Evolutionary conservation across 2,329 filamentous ascomycete species (phyloP), one percentile per base, ranked within the genome.

Genomic region (Hypoxylon sp.): DNA sequence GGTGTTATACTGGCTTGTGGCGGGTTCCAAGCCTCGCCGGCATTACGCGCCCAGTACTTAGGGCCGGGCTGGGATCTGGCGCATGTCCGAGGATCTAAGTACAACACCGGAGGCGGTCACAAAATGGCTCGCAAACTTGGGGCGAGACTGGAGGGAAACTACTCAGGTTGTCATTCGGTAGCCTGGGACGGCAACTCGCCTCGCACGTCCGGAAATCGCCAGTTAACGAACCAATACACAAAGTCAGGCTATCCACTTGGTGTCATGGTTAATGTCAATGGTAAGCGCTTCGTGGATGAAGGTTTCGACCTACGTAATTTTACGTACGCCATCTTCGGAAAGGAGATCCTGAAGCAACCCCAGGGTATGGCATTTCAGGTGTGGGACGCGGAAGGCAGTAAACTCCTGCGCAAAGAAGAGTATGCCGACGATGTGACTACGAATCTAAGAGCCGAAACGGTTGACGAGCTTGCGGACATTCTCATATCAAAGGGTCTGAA

Each of bases 231-330:
- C 69, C 84, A 90, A 72, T 89, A 84, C 70, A 91, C 88, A 6
- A 91, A 91, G 71, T 89, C 85, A 0, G 89, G 88, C 1, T 91
- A 91, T 67, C 88, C 89, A 0, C 78, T 91, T 0, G 89, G 88
- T 0, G 67, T 91, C 11, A 90, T 89, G 84, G 59, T 91, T 15
- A 91, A 91, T 68, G 73, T 74, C 0, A 70, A 82, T 0, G 89
- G 88, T 0, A 71, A 82, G 43, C 79, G 89, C 1, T 91, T 91
- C 69, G 87, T 91, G 0, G 88, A 91, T 68, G 89, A 91, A 70
- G 89, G 88, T 0, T 69, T 85, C 7, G 88, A 91, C 67, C 73
- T 90, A 66, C 79, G 88, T 2, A 91, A 91, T 71, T 90, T 86
- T 70, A 91, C 88, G 0, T 91, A 91, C 68, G 89, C 88, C 24